These are phyloP conservation scores for Fusarium acutatum DNA, from an alignment of 2,329 filamentous ascomycete genomes.

Conservation along the genomic window DNA sequence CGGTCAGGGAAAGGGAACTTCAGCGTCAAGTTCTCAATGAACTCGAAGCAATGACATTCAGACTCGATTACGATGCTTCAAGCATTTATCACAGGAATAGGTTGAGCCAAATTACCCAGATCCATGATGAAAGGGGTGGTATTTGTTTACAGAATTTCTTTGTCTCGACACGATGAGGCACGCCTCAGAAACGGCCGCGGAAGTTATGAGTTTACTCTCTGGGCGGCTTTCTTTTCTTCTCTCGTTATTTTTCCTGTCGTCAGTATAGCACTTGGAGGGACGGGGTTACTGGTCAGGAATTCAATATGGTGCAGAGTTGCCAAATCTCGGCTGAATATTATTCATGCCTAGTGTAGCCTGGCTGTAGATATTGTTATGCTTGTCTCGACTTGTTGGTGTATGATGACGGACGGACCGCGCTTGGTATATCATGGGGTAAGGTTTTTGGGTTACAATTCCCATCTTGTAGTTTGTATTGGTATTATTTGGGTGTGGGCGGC, in stretches of 20 bases:
- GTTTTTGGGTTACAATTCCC: constrained; percentile 31
- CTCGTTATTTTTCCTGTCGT: constrained; percentile 2
- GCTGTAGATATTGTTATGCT: constrained; percentile 37
- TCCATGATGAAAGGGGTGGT: constrained; percentile 26
- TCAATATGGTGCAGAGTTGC: constrained; percentile 1
- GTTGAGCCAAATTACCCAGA: constrained; percentile 7
- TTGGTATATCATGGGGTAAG: constrained; percentile 38
- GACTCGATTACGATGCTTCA: neutral
- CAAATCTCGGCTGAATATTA: neutral
- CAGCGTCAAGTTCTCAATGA: constrained; percentile 3
- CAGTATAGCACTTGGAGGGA: constrained; percentile 7
- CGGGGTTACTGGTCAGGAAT: neutral
- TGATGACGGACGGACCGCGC: constrained; percentile 31
- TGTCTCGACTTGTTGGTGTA: constrained; percentile 39
- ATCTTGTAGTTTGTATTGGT: constrained; percentile 38
- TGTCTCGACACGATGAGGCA: constrained; percentile 10
- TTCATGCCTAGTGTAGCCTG: constrained; percentile 28
- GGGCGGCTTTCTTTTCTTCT: constrained; percentile 2
- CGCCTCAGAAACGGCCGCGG: constrained; percentile 6
- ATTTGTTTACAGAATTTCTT: constrained; percentile 24
- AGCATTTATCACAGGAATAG: neutral
- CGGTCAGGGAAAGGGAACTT: constrained; percentile 2
- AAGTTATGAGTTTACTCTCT: constrained; percentile 5
- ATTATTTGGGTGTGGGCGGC: constrained; percentile 6
- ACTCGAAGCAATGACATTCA: constrained; percentile 5